Conservation (phyloP, 2,329 filamentous ascomycete genomes). For the Sphaerulina populicola region DNA sequence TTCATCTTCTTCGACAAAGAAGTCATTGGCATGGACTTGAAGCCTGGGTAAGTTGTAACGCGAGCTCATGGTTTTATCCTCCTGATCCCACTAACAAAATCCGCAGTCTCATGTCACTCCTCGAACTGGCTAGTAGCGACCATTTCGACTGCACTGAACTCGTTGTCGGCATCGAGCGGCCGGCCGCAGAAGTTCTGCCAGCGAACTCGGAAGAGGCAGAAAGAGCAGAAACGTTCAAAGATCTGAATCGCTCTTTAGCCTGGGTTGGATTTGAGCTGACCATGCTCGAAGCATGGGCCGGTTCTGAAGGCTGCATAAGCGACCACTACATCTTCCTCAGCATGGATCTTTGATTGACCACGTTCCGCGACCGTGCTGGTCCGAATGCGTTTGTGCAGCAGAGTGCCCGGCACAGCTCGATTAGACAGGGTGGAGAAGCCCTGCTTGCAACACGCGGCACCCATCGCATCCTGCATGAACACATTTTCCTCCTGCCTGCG, state of each 20-base stretch:
- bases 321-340: conserved; percentile 76
- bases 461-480: conserved; percentile 5
- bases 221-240: conserved; percentile 47
- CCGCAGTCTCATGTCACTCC: conserved; percentile 64
- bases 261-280: conserved; percentile 88
- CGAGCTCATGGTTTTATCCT: conserved; percentile 7
- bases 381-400: background rate
- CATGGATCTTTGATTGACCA: conserved; percentile 63
- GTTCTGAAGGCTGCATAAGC: conserved; percentile 56
- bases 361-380: background rate
- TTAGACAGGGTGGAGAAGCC: background rate
- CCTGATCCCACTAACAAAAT: background rate
- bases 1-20: conserved; percentile 81
- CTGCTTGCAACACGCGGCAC: background rate
- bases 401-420: background rate
- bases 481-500: background rate
- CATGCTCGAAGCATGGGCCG: conserved; percentile 67
- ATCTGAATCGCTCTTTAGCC: conserved; percentile 71
- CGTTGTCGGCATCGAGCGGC: conserved; percentile 72
- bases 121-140: conserved; percentile 72
- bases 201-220: conserved; percentile 6
- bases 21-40: conserved; percentile 67
- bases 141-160: conserved; percentile 65
- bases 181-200: conserved; percentile 50
- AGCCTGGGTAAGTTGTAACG: conserved; percentile 63